phyloP scores from a whole-genome alignment of 2,329 filamentous ascomycete genomes.

The Aspergillus sp. region DNA sequence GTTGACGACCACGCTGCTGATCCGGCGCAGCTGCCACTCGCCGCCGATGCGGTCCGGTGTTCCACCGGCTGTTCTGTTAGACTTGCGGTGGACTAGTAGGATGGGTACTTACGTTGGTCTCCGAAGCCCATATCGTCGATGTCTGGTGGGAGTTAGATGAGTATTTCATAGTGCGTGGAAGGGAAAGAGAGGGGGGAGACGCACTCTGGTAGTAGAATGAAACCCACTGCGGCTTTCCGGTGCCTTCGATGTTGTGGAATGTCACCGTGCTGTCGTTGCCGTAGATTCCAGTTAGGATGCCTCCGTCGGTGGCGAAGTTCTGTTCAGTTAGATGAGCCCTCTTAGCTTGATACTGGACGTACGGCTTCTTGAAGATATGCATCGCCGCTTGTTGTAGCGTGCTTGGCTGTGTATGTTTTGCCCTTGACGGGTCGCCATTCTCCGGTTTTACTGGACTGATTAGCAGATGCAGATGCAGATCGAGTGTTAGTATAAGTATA shows the following conservation, averaged over 20 bases:
- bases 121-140: conserved; percentile 27
- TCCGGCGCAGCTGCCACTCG: conserved; percentile 59
- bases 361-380: conserved; percentile 57
- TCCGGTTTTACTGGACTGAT: conserved; percentile 41
- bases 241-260: conserved; percentile 51
- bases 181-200: background rate
- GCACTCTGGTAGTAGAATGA: conserved; percentile 57
- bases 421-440: conserved; percentile 50
- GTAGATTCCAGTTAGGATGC: conserved; percentile 54
- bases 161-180: background rate
- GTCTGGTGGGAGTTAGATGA: conserved; percentile 13
- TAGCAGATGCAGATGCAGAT: background rate
- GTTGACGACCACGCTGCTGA: conserved; percentile 62
- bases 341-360: background rate
- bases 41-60: conserved; percentile 61
- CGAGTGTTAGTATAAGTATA: background rate
- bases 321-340: background rate
- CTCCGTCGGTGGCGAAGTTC: conserved; percentile 49
- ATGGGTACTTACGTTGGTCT: conserved; percentile 21
- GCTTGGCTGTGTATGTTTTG: conserved; percentile 47
- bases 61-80: conserved; percentile 44
- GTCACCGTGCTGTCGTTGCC: conserved; percentile 57
- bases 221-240: conserved; percentile 56
- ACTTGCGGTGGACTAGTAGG: background rate
- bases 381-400: conserved; percentile 48